phyloP scores from a whole-genome alignment of 495 filamentous ascomycete genomes.

The Hypoxylon trugodes region DNA sequence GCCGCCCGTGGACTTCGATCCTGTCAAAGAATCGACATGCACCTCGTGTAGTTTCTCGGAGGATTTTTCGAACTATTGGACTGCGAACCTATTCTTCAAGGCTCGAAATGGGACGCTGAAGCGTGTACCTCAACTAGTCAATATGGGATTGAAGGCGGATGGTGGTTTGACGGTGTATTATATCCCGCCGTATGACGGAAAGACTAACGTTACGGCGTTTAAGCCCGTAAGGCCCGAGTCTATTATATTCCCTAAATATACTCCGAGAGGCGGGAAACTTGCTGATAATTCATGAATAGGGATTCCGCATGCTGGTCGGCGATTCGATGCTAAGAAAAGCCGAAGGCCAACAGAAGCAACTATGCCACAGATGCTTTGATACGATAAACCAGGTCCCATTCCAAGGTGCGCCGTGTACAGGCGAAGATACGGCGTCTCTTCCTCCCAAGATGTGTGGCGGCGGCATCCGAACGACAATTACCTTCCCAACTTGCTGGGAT shows the following conservation, averaged over 20 bases:
- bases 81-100: constrained; percentile 51
- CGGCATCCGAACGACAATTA: constrained; percentile 51
- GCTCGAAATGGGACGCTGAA: constrained; percentile 52
- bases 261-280: neutral
- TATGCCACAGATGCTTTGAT: constrained; percentile 51
- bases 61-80: constrained; percentile 56
- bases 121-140: constrained; percentile 50
- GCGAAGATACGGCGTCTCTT: constrained; percentile 47
- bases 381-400: constrained; percentile 48
- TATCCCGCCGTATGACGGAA: constrained; percentile 50
- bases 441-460: constrained; percentile 41
- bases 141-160: constrained; percentile 46
- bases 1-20: constrained; percentile 39
- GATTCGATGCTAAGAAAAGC: constrained; percentile 59
- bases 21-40: constrained; percentile 40
- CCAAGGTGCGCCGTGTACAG: constrained; percentile 46
- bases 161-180: constrained; percentile 55
- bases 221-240: constrained; percentile 39
- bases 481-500: constrained; percentile 55
- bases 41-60: constrained; percentile 47
- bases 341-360: constrained; percentile 44
- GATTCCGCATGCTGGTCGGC: constrained; percentile 80
- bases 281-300: constrained; percentile 36
- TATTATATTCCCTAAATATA: neutral
- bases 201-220: constrained; percentile 55